Conservation (phyloP, 768 basidiomycete species). For the Suillus decipiens region DNA sequence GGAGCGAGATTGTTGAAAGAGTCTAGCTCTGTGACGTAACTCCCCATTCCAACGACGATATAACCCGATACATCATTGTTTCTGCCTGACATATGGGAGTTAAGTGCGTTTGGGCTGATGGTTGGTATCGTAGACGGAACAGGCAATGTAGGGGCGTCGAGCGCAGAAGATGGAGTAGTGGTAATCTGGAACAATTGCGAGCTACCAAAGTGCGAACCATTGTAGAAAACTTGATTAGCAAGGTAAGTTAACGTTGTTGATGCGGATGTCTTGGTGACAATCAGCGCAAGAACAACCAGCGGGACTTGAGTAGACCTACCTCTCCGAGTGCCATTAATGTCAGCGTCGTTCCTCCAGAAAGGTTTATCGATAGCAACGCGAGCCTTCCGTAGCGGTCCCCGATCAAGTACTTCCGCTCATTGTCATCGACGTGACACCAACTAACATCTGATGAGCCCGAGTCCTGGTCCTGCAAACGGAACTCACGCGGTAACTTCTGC, state of each 20-base stretch:
- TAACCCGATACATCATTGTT: slow-evolving; percentile 37
- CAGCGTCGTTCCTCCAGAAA: slow-evolving; percentile 39
- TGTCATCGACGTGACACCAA: slow-evolving; percentile 52
- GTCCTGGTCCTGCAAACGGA: not conserved
- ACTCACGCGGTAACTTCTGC: slow-evolving; percentile 69
- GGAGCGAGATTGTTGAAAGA: slow-evolving; percentile 80
- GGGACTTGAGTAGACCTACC: slow-evolving; percentile 39
- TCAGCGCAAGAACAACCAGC: slow-evolving; percentile 11
- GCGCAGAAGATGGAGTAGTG: slow-evolving; percentile 41
- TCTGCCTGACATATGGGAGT: slow-evolving; percentile 33
- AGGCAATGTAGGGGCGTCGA: slow-evolving; percentile 47
- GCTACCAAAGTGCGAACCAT: slow-evolving; percentile 83
- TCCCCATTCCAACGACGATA: slow-evolving; percentile 54
- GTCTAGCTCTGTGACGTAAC: slow-evolving; percentile 61
- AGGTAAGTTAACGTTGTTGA: slow-evolving; percentile 74
- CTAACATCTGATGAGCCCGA: slow-evolving; percentile 32
- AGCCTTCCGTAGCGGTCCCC: slow-evolving; percentile 74
- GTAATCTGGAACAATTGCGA: slow-evolving; percentile 73
- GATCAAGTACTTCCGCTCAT: slow-evolving; percentile 52
- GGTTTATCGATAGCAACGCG: slow-evolving; percentile 60
- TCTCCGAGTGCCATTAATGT: slow-evolving; percentile 71
- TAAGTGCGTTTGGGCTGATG: slow-evolving; percentile 37
- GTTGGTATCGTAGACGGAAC: slow-evolving; percentile 52
- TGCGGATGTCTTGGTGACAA: slow-evolving; percentile 57
- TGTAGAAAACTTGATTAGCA: slow-evolving; percentile 65